Conservation (phyloP, 495 filamentous ascomycete genomes). For the Podospora comata region DNA sequence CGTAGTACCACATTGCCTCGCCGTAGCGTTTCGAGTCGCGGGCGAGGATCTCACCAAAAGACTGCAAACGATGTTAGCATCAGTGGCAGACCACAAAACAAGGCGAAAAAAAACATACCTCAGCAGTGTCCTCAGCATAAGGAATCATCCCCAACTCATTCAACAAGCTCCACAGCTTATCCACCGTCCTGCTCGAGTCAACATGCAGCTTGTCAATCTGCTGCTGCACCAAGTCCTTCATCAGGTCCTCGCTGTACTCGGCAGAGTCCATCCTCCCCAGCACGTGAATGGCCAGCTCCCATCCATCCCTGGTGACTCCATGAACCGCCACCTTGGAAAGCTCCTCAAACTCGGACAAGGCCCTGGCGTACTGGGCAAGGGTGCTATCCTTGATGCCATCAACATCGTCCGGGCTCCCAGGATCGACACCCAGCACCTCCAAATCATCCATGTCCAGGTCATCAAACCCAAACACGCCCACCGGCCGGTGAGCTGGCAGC, state of each 20-base stretch:
- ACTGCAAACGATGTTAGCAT: conserved; percentile 48
- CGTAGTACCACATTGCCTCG: conserved; percentile 78
- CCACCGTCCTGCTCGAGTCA: conserved; percentile 61
- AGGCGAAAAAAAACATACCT: conserved; percentile 53
- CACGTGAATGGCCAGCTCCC: conserved; percentile 80
- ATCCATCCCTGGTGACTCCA: conserved; percentile 60
- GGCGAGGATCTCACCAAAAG: conserved; percentile 69
- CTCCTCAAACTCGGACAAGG: conserved; percentile 45
- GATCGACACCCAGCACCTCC: conserved; percentile 51
- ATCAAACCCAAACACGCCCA: conserved; percentile 29
- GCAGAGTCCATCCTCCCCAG: conserved; percentile 69
- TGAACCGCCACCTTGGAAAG: conserved; percentile 31
- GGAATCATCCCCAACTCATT: conserved; percentile 64
- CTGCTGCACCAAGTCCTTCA: conserved; percentile 51
- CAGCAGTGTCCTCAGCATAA: conserved; percentile 68
- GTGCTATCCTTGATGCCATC: conserved; percentile 65
- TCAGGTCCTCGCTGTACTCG: conserved; percentile 60
- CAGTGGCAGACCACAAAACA: not conserved
- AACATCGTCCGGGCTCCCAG: conserved; percentile 41
- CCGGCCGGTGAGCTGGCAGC: conserved; percentile 55
- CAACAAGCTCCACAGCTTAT: conserved; percentile 70
- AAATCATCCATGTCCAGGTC: conserved; percentile 54
- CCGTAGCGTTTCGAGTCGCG: conserved; percentile 70
- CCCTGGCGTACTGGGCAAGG: conserved; percentile 67
- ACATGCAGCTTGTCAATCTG: conserved; percentile 63